These are phyloP conservation scores for Naganishia vaughanmartiniae DNA, from an alignment of 768 basidiomycete species.

Conservation along the genomic window DNA sequence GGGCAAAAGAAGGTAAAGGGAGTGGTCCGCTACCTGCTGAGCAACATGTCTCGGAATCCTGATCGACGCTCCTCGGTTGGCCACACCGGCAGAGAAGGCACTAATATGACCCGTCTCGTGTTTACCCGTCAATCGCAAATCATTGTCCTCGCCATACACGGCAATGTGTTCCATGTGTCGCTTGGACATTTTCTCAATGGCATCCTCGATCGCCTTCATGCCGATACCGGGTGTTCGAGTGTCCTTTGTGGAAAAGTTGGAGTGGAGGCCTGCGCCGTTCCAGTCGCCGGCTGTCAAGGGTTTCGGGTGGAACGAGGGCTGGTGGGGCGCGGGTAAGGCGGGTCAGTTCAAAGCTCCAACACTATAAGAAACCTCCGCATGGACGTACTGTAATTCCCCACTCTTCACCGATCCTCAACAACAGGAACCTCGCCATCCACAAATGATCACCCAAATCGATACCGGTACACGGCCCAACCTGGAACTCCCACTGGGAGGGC, in stretches of 20 bases:
- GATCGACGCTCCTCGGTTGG: slow-evolving; percentile 94
- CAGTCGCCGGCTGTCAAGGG: slow-evolving; percentile 86
- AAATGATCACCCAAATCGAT: slow-evolving; percentile 99
- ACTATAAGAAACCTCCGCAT: neutral
- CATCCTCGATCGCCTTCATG: slow-evolving; percentile 83
- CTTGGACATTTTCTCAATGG: slow-evolving; percentile 87
- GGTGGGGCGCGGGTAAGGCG: slow-evolving; percentile 27
- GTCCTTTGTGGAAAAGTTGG: slow-evolving; percentile 90
- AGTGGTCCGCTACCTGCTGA: slow-evolving; percentile 46
- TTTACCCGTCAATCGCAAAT: slow-evolving; percentile 87
- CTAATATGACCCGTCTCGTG: slow-evolving; percentile 97
- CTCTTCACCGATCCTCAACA: slow-evolving; percentile 93
- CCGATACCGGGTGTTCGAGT: slow-evolving; percentile 89
- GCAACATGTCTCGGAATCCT: slow-evolving; percentile 85
- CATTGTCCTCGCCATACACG: slow-evolving; percentile 97
- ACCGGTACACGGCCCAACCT: slow-evolving; percentile 96
- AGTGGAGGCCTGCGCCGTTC: slow-evolving; percentile 98
- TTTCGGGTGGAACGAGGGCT: slow-evolving; percentile 98
- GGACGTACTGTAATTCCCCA: slow-evolving; percentile 72
- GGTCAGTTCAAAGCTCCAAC: neutral
- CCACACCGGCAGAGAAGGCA: slow-evolving; percentile 87
- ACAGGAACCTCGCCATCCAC: slow-evolving; percentile 97
- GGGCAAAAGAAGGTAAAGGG: neutral
- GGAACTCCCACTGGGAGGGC: slow-evolving; percentile 99
- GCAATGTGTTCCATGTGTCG: slow-evolving; percentile 93